Percentiles rank a stretch among this genome's conserved stretches.
Evolutionary conservation across 2,329 filamentous ascomycete genomes (phyloP).

Genomic region (Fusarium neocosmosporiellum): DNA sequence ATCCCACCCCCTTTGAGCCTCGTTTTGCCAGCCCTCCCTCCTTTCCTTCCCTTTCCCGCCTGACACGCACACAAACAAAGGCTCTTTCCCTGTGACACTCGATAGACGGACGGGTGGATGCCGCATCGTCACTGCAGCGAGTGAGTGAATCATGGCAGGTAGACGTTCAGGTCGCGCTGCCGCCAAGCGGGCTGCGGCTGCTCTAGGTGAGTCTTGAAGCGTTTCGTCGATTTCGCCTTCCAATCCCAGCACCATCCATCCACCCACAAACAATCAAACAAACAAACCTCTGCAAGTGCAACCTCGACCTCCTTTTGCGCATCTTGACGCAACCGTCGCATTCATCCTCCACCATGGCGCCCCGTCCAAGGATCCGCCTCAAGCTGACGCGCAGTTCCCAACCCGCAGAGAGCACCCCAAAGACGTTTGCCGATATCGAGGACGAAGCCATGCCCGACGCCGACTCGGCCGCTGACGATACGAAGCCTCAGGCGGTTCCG

Average conservation of each 20-base stretch:
- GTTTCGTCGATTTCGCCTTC: conserved; percentile 12
- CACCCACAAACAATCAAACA: conserved; percentile 16
- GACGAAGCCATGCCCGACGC: conserved; percentile 48
- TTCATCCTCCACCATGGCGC: conserved; percentile 38
- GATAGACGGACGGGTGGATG: conserved; percentile 27
- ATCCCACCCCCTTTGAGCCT: conserved; percentile 12
- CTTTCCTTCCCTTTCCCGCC: conserved; percentile 1
- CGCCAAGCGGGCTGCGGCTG: conserved; percentile 64
- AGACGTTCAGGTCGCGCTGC: conserved; percentile 65
- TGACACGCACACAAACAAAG: neutral
- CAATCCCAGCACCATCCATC: neutral
- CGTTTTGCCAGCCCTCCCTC: conserved; percentile 9
- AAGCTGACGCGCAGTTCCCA: conserved; percentile 48
- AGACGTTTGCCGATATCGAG: conserved; percentile 54
- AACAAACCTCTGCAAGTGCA: neutral
- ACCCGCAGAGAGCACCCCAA: conserved; percentile 55
- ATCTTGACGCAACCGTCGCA: neutral
- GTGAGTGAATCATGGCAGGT: conserved; percentile 48
- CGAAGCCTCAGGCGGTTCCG: conserved; percentile 56
- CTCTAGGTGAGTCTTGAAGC: conserved; percentile 58
- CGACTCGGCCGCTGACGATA: conserved; percentile 43
- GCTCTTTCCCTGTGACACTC: conserved; percentile 24
- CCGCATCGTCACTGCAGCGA: conserved; percentile 1
- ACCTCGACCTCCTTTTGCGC: neutral
- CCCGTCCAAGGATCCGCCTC: conserved; percentile 46